Evolutionary conservation across 2,329 filamentous ascomycete species (phyloP), one percentile per base, ranked within the genome.

Genomic region (Calonectria ilicicola): DNA sequence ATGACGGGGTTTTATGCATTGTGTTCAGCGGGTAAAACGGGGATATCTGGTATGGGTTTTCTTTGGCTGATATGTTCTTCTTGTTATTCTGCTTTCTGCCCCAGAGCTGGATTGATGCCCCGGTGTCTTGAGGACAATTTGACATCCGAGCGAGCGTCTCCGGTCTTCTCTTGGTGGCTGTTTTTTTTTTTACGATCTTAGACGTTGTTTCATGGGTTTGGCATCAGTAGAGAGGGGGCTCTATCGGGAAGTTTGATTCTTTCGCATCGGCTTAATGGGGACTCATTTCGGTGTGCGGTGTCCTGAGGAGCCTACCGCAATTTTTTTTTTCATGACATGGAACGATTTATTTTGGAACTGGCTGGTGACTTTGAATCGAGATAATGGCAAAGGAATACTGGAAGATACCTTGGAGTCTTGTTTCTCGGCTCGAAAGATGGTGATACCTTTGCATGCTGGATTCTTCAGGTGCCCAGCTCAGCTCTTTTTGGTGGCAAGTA

Each of bases 1-100:
- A 84, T 72, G 82, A 83, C 68, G 78, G 77, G 77, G 77, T 51
- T 76, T 83, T 74, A 81, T 84, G 83, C 84, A 85, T 85, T 81
- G 77, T 77, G 75, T 78, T 81, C 75, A 83, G 82, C 82, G 82
- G 81, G 79, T 78, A 82, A 81, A 83, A 81, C 46, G 74, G 75
- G 75, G 77, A 72, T 68, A 75, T 69, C 67, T 72, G 77, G 74
- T 73, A 79, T 77, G 67, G 75, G 76, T 71, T 73, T 74, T 78
- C 70, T 74, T 68, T 70, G 77, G 70, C 72, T 77, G 74, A 67
- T 71, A 72, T 78, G 77, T 69, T 65, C 29, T 66, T 76, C 71
- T 70, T 70, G 53, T 58, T 58, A 38, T 75, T 74, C 70, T 46
- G 65, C 66, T 66, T 70, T 69, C 66, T 68, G 51, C 69, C 69